Conservation (phyloP, 1,284 basidiomycete genomes). For the Puccinia brachypodii region DNA sequence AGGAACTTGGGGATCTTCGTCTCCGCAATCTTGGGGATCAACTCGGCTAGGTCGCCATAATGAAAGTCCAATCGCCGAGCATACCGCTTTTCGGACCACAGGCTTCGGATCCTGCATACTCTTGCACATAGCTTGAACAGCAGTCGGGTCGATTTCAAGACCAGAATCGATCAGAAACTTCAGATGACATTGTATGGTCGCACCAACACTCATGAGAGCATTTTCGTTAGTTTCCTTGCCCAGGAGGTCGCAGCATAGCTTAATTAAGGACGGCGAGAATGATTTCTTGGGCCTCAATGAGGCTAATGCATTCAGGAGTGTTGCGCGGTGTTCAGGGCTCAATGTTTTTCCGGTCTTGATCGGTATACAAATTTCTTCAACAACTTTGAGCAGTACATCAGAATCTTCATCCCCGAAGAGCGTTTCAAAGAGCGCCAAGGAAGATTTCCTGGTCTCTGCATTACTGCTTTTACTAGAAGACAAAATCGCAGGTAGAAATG, state of each 20-base stretch:
- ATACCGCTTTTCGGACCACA: conserved; percentile 26
- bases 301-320: conserved; percentile 73
- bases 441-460: conserved; percentile 64
- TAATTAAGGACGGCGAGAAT: conserved; percentile 28
- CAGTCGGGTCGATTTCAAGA: conserved; percentile 21
- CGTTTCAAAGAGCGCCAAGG: conserved; percentile 66
- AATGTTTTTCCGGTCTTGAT: conserved; percentile 79
- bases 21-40: background rate
- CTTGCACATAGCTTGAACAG: conserved; percentile 28
- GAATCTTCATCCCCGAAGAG: conserved; percentile 59
- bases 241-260: conserved; percentile 39
- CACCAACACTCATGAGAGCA: conserved; percentile 22
- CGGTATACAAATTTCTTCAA: conserved; percentile 69
- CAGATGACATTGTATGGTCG: conserved; percentile 30
- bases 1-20: background rate
- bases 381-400: conserved; percentile 57
- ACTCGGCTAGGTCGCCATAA: conserved; percentile 33
- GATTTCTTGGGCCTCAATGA: conserved; percentile 21
- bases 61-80: conserved; percentile 40
- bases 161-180: conserved; percentile 17
- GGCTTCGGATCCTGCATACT: conserved; percentile 48
- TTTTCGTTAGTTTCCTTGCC: conserved; percentile 48
- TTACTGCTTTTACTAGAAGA: conserved; percentile 78
- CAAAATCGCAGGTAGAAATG: conserved; percentile 67
- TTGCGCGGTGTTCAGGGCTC: conserved; percentile 78